Base-by-base conservation (phyloP, 768 basidiomycete genomes). In the Holtermanniella nyarrowii region DNA sequence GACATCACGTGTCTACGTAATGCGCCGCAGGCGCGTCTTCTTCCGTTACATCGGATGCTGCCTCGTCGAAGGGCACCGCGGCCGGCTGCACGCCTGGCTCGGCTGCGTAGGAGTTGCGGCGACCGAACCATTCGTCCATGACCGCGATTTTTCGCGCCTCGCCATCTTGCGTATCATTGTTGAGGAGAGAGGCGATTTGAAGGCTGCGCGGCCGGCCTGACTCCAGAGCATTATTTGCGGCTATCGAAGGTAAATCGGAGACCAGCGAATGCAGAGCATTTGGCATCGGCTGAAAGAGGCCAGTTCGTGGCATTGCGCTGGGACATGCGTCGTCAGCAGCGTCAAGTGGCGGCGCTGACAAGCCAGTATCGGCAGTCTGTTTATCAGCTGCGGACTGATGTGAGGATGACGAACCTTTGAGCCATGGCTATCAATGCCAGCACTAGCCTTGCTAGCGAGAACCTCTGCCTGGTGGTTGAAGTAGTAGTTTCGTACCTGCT, bases 401-500 rank as follows among this genome's bases (percentile, higher is more conserved):
- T n/a, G n/a, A n/a, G n/a, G n/a, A n/a, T n/a, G n/a, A n/a, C n/a
- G n/a, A n/a, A n/a, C n/a, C n/a, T n/a, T 47, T 40, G 26, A 3
- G 10, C 16, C 16, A 5, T 24, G n/a, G 26, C 48, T 39, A 16
- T 42, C 49, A 37, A 39, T 24, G 22, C 14, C 42, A 23, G 49
- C 26, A 10, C 44, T 18, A 22, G 50, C 20, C n/a, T 44, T 42
- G 5, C 37, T 26, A 12, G 40, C 31, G 4, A 46, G 22, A 1
- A 26, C 48, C 47, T 68, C 69, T 44, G 57, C 62, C 23, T 58
- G 54, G 41, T 73, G 66, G 42, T 59, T 60, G 24, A 55, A 46
- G 24, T 59, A 57, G 51, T 63, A 69, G 52, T 74, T 75, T 4
- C 61, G 51, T 25, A 73, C 70, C 53, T 75, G 74, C 26, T 66